Conservation (phyloP, 2,329 filamentous ascomycete species). For the Penicillium janthinellum region DNA sequence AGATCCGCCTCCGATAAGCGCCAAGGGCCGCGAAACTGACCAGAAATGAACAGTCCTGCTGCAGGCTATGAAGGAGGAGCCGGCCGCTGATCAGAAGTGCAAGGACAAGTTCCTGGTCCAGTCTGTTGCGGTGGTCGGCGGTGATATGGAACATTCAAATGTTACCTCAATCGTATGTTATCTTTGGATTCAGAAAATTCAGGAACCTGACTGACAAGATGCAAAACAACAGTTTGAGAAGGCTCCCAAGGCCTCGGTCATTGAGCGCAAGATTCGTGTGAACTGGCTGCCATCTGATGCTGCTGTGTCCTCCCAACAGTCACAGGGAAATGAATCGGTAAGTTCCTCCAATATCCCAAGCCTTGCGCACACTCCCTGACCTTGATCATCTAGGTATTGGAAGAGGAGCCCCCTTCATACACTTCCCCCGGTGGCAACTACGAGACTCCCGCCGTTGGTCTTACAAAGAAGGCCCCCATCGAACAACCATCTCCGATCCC, state of each 20-base stretch:
- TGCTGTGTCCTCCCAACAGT: conserved; percentile 28
- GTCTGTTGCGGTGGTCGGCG: conserved; percentile 73
- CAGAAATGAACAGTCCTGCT: conserved; percentile 69
- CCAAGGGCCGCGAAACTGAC: conserved; percentile 1
- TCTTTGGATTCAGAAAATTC: not conserved
- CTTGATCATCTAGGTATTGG: conserved; percentile 28
- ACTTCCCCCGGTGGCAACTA: conserved; percentile 56
- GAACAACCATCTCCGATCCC: conserved; percentile 37
- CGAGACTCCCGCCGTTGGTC: conserved; percentile 48
- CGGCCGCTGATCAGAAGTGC: conserved; percentile 81
- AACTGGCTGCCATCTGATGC: conserved; percentile 72
- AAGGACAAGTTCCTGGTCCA: conserved; percentile 98
- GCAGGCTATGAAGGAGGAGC: conserved; percentile 97
- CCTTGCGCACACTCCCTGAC: conserved; percentile 9
- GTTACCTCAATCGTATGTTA: conserved; percentile 74
- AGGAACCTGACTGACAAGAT: conserved; percentile 19
- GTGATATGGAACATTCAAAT: conserved; percentile 80
- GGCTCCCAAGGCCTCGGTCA: conserved; percentile 72
- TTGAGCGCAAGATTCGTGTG: conserved; percentile 96
- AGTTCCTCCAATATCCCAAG: conserved; percentile 13
- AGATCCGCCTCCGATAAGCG: not conserved
- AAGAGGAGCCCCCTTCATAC: conserved; percentile 56
- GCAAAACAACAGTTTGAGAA: conserved; percentile 69
- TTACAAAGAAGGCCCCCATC: conserved; percentile 45
- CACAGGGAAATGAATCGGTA: conserved; percentile 41